These are phyloP conservation scores for Neonectria ditissima DNA, from an alignment of 2,329 filamentous ascomycete species.

Conservation along the genomic window DNA sequence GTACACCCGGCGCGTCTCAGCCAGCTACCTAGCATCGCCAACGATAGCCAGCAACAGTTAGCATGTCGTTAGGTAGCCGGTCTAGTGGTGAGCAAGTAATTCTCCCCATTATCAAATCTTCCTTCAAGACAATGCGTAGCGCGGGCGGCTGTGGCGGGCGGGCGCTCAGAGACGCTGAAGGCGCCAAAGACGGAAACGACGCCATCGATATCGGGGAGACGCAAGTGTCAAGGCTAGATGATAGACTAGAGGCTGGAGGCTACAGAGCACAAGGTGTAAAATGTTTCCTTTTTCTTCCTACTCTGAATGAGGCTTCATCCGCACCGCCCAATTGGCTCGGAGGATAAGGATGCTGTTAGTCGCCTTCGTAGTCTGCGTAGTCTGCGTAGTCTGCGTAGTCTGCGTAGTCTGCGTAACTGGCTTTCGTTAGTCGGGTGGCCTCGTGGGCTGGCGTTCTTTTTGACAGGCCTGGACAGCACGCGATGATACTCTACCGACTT, in stretches of 20 bases:
- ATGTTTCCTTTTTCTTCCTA: background rate
- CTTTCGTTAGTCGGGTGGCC: slow-evolving; percentile 11
- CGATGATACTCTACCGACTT: slow-evolving; percentile 16
- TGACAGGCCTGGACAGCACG: slow-evolving; percentile 3
- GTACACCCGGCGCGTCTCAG: background rate
- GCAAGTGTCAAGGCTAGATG: background rate
- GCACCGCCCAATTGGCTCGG: background rate
- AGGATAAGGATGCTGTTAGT: background rate
- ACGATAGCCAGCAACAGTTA: background rate
- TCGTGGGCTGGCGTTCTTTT: background rate
- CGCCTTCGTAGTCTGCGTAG: too few species aligned
- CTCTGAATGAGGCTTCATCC: background rate
- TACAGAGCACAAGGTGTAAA: background rate
- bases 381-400: too few species aligned
- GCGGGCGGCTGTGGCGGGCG: background rate
- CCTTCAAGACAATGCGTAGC: background rate
- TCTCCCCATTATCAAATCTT: too few species aligned
- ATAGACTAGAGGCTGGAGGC: too few species aligned
- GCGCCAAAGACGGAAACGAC: background rate
- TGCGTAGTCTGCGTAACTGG: too few species aligned
- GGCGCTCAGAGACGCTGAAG: background rate
- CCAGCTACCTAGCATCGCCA: background rate
- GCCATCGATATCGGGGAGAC: background rate
- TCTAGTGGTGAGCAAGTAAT: too few species aligned
- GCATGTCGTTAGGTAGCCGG: background rate